phyloP scores from a whole-genome alignment of 1,284 basidiomycete species.

The Cutaneotrichosporon dermatis region DNA sequence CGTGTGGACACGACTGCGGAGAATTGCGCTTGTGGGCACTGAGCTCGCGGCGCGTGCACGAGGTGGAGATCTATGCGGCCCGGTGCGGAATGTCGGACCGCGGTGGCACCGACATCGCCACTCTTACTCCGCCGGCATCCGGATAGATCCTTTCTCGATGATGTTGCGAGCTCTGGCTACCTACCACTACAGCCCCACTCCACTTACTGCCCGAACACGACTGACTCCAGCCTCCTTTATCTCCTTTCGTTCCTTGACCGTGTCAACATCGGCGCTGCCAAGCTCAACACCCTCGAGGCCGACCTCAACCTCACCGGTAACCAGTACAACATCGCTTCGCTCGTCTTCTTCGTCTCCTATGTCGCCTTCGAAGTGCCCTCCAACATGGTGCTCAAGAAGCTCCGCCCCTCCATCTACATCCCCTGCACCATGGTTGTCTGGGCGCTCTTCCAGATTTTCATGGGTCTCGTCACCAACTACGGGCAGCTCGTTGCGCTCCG shows the following conservation, averaged over 20 bases:
- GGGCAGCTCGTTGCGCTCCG: conserved; percentile 47
- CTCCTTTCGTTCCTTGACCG: conserved; percentile 52
- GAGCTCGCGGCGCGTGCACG: too few relatives aligned
- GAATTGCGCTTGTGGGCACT: too few relatives aligned
- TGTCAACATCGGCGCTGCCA: conserved; percentile 50
- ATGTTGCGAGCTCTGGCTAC: too few relatives aligned
- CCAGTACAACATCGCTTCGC: conserved; percentile 45
- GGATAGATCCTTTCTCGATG: too few relatives aligned
- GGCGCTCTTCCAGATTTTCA: conserved; percentile 45
- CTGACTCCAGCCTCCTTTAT: conserved; percentile 32
- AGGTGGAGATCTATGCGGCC: too few relatives aligned
- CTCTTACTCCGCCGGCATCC: too few relatives aligned
- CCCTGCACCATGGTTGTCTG: conserved; percentile 43
- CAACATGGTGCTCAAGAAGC: conserved; percentile 51
- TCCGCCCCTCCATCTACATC: conserved; percentile 46
- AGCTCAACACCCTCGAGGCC: conserved; percentile 41
- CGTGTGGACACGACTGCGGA: too few relatives aligned
- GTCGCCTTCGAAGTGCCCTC: conserved; percentile 50
- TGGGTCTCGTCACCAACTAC: conserved; percentile 50
- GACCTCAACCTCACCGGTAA: conserved; percentile 46
- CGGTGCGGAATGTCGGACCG: too few relatives aligned
- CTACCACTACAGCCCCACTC: too few relatives aligned
- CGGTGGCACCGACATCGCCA: too few relatives aligned
- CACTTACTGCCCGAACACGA: too few relatives aligned
- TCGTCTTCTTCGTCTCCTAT: conserved; percentile 43